phyloP scores from a whole-genome alignment of 2,329 filamentous ascomycete species.

The Ophiosphaerella herpotricha region DNA sequence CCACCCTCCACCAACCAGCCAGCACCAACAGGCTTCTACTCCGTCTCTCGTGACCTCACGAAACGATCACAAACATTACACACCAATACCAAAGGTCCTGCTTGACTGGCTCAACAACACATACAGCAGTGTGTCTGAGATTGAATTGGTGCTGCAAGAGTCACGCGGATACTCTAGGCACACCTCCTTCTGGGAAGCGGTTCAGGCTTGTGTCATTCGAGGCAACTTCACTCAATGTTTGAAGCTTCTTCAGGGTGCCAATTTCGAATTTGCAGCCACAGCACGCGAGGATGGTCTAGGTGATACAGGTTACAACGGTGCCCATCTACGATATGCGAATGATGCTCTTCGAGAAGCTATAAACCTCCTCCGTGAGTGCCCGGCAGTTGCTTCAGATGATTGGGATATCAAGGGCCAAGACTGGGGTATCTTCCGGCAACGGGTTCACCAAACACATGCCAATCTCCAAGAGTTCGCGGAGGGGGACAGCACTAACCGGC shows the following conservation, averaged over 20 bases:
- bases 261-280: slow-evolving; percentile 75
- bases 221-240: slow-evolving; percentile 72
- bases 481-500: slow-evolving; percentile 62
- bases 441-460: slow-evolving; percentile 69
- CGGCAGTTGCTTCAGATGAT: slow-evolving; percentile 66
- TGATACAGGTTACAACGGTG: slow-evolving; percentile 71
- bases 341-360: slow-evolving; percentile 71
- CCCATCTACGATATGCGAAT: slow-evolving; percentile 78
- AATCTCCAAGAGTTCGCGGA: slow-evolving; percentile 80
- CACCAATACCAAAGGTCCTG: slow-evolving; percentile 73
- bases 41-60: slow-evolving; percentile 32
- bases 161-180: slow-evolving; percentile 77
- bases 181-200: slow-evolving; percentile 79
- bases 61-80: slow-evolving; percentile 28
- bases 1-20: slow-evolving; percentile 52
- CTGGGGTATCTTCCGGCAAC: slow-evolving; percentile 82
- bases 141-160: slow-evolving; percentile 65
- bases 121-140: slow-evolving; percentile 71
- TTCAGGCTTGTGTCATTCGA: slow-evolving; percentile 72
- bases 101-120: slow-evolving; percentile 81
- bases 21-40: slow-evolving; percentile 27
- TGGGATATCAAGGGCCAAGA: slow-evolving; percentile 84
- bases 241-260: slow-evolving; percentile 72
- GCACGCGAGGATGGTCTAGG: slow-evolving; percentile 66
- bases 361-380: slow-evolving; percentile 73